These are phyloP conservation scores for Penicillium sp. DNA, from an alignment of 2,329 filamentous ascomycete species.

Conservation along the genomic window DNA sequence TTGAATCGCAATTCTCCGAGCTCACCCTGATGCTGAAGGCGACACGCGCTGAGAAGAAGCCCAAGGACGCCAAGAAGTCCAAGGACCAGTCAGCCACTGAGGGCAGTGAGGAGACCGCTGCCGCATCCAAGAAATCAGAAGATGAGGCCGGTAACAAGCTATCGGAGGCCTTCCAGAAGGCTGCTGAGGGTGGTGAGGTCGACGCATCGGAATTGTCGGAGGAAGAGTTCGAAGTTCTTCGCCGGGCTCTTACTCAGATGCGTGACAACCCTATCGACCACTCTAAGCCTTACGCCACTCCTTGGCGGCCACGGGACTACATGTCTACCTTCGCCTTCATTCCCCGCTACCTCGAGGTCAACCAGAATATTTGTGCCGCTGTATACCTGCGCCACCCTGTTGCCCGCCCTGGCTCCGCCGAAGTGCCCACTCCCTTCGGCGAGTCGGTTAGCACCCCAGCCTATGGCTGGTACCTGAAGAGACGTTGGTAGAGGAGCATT, in stretches of 20 bases:
- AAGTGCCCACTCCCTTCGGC: slow-evolving; percentile 81
- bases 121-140: slow-evolving; percentile 16
- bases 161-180: slow-evolving; percentile 35
- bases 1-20: slow-evolving; percentile 57
- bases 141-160: slow-evolving; percentile 29
- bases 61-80: slow-evolving; percentile 13
- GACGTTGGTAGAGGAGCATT: slow-evolving; percentile 57
- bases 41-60: slow-evolving; percentile 31
- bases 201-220: slow-evolving; percentile 51
- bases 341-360: slow-evolving; percentile 92
- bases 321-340: slow-evolving; percentile 95
- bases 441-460: slow-evolving; percentile 73
- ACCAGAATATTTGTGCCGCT: slow-evolving; percentile 93
- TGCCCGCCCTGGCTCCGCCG: slow-evolving; percentile 74
- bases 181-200: slow-evolving; percentile 31
- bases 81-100: slow-evolving; percentile 17
- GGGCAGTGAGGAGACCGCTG: slow-evolving; percentile 8
- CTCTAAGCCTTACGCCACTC: slow-evolving; percentile 82
- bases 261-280: slow-evolving; percentile 74
- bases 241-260: slow-evolving; percentile 62
- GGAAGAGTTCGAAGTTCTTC: slow-evolving; percentile 48
- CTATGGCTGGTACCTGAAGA: slow-evolving; percentile 90
- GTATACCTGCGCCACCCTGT: slow-evolving; percentile 95
- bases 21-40: slow-evolving; percentile 52
- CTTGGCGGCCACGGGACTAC: slow-evolving; percentile 82